phyloP scores from a whole-genome alignment of 495 filamentous ascomycete species.

The Xylaria flabelliformis region DNA sequence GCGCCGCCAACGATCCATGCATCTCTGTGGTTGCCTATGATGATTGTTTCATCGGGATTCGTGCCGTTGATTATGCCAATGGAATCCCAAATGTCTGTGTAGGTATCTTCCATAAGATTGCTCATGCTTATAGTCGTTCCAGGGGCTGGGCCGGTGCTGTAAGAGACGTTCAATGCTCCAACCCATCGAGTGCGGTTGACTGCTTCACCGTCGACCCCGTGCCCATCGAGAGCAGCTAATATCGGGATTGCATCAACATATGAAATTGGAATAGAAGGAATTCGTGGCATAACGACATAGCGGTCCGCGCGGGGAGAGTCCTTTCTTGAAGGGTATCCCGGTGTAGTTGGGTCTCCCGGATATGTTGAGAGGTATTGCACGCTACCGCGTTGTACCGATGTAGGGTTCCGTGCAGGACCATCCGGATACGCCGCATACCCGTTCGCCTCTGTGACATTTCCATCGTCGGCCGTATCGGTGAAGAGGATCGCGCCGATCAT shows the following conservation, averaged over 20 bases:
- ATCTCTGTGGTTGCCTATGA: constrained; percentile 89
- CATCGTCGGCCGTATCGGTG: constrained; percentile 81
- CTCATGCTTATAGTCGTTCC: constrained; percentile 72
- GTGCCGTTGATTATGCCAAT: constrained; percentile 87
- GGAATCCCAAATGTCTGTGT: constrained; percentile 83
- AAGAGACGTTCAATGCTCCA: constrained; percentile 75
- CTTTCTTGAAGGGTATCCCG: constrained; percentile 87
- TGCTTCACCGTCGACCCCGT: constrained; percentile 73
- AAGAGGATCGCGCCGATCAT: constrained; percentile 85
- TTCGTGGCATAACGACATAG: constrained; percentile 67
- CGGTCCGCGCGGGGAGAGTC: constrained; percentile 73
- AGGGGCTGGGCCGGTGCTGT: constrained; percentile 83
- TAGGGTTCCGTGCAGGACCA: constrained; percentile 81
- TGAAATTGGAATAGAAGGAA: constrained; percentile 87
- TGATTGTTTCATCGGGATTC: constrained; percentile 73
- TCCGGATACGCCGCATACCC: constrained; percentile 78
- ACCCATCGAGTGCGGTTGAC: constrained; percentile 76
- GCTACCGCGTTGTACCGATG: constrained; percentile 82
- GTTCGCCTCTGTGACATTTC: constrained; percentile 73
- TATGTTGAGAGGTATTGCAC: constrained; percentile 72
- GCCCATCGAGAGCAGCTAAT: constrained; percentile 78
- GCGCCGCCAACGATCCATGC: constrained; percentile 85
- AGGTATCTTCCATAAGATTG: constrained; percentile 82
- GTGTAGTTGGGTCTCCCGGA: constrained; percentile 71
- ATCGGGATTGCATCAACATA: constrained; percentile 80